Evolutionary conservation across 2,329 filamentous ascomycete genomes (phyloP).

Genomic region (Colletotrichum trifolii): DNA sequence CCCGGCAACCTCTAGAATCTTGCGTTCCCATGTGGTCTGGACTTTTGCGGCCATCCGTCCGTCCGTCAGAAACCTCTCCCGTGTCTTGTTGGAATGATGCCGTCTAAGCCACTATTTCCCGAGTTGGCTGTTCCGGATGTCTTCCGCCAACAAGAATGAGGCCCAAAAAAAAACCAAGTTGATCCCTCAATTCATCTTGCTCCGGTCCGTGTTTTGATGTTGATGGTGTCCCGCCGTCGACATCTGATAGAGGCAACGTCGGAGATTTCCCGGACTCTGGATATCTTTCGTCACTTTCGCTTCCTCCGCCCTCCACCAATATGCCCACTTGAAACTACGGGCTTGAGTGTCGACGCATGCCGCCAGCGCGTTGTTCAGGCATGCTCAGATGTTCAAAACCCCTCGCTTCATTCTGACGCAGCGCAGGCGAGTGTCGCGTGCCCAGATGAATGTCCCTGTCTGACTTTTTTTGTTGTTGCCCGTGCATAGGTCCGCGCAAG

Average conservation of each 20-base stretch:
- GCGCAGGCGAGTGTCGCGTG: slow-evolving; percentile 5
- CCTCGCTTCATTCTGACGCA: slow-evolving; percentile 22
- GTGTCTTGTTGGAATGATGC: slow-evolving; percentile 10
- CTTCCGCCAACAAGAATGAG: neutral
- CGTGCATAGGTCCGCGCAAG: slow-evolving; percentile 12
- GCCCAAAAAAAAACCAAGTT: neutral
- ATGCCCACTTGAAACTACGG: slow-evolving; percentile 23
- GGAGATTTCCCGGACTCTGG: no score
- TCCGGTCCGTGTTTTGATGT: slow-evolving; percentile 13
- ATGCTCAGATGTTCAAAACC: slow-evolving; percentile 10
- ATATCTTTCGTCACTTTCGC: no score
- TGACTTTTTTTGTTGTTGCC: slow-evolving; percentile 1
- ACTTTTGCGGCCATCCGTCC: neutral
- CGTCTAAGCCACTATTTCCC: slow-evolving; percentile 24
- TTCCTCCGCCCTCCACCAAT: no score
- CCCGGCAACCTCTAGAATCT: slow-evolving; percentile 1
- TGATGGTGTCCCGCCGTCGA: slow-evolving; percentile 9
- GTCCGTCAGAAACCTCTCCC: slow-evolving; percentile 17
- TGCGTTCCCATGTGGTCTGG: slow-evolving; percentile 9
- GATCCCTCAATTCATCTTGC: slow-evolving; percentile 21
- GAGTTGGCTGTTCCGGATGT: slow-evolving; percentile 24
- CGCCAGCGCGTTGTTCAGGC: slow-evolving; percentile 3
- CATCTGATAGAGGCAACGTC: slow-evolving; percentile 5
- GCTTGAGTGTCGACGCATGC: slow-evolving; percentile 8
- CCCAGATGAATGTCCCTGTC: neutral